These are phyloP conservation scores for Suhomyces bokatorum DNA, from an alignment of 1,139 yeast species.

Conservation along the genomic window DNA sequence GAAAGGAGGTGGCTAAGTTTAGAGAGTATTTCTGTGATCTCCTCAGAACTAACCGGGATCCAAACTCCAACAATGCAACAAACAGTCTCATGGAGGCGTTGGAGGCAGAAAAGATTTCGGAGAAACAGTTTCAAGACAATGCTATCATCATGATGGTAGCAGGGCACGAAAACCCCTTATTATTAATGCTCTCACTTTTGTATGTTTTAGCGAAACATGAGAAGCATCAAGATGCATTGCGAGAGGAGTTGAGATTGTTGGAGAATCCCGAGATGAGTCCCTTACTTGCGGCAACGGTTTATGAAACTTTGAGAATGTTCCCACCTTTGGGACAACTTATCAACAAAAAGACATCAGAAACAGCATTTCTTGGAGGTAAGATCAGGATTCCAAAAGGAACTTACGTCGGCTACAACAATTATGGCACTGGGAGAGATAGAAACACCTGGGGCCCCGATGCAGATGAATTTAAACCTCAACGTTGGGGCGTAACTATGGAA, in stretches of 20 bases:
- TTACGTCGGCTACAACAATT: slow-evolving; percentile 60
- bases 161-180: slow-evolving; percentile 65
- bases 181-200: slow-evolving; percentile 50
- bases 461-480: slow-evolving; percentile 48
- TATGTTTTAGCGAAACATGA: slow-evolving; percentile 47
- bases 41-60: slow-evolving; percentile 23
- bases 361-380: slow-evolving; percentile 39
- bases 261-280: slow-evolving; percentile 8
- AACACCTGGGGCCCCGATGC: slow-evolving; percentile 53
- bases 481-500: slow-evolving; percentile 53
- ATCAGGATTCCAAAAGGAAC: slow-evolving; percentile 53
- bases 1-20: slow-evolving; percentile 44
- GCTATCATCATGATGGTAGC: slow-evolving; percentile 59
- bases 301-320: slow-evolving; percentile 52
- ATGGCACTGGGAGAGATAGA: slow-evolving; percentile 54
- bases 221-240: slow-evolving; percentile 35
- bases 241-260: slow-evolving; percentile 25
- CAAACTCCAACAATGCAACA: slow-evolving; percentile 24
- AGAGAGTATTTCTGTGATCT: slow-evolving; percentile 33
- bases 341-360: slow-evolving; percentile 46
- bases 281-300: slow-evolving; percentile 23
- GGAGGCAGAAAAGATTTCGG: slow-evolving; percentile 35
- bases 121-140: slow-evolving; percentile 55
- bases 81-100: slow-evolving; percentile 40
- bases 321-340: slow-evolving; percentile 64